These are phyloP conservation scores for Neonectria neomacrospora DNA, from an alignment of 2,329 filamentous ascomycete species.

Conservation along the genomic window DNA sequence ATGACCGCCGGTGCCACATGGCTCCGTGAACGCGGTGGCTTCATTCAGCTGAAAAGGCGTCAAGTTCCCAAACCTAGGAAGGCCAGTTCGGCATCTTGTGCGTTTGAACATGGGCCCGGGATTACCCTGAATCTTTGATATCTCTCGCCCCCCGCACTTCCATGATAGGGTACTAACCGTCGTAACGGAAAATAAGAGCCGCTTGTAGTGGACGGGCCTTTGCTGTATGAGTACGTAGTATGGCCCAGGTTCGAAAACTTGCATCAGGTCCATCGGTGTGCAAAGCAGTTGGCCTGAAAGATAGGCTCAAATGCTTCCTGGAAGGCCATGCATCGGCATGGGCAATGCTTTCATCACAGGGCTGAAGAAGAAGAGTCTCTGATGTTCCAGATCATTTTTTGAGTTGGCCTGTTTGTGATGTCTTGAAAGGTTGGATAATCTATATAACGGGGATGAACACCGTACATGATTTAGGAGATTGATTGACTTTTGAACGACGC, in stretches of 20 bases:
- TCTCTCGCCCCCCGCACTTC: slow-evolving; percentile 16
- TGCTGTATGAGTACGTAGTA: neutral
- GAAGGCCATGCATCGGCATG: slow-evolving; percentile 1
- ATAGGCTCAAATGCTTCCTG: slow-evolving; percentile 15
- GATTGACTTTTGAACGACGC: too few relatives aligned
- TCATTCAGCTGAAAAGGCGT: neutral
- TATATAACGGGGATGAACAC: neutral
- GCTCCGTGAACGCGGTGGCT: neutral
- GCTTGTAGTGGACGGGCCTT: slow-evolving; percentile 11
- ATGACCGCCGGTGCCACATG: slow-evolving; percentile 1
- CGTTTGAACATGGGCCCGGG: slow-evolving; percentile 9
- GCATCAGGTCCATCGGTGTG: neutral
- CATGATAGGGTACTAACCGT: slow-evolving; percentile 4
- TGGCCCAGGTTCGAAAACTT: neutral
- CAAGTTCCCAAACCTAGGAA: neutral
- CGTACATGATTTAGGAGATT: neutral
- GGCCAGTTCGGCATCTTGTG: neutral
- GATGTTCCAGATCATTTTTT: slow-evolving; percentile 14
- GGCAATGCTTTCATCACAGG: slow-evolving; percentile 17
- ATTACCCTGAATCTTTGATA: slow-evolving; percentile 7
- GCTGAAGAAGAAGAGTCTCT: slow-evolving; percentile 10
- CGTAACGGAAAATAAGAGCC: slow-evolving; percentile 8
- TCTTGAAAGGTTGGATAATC: too few relatives aligned
- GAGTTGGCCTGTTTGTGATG: neutral
- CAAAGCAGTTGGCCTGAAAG: slow-evolving; percentile 5